Percentiles rank a stretch among this genome's conserved stretches.
Evolutionary conservation across 73 alveolate species (phyloP).

Genomic region (Symbiodinium natans): DNA sequence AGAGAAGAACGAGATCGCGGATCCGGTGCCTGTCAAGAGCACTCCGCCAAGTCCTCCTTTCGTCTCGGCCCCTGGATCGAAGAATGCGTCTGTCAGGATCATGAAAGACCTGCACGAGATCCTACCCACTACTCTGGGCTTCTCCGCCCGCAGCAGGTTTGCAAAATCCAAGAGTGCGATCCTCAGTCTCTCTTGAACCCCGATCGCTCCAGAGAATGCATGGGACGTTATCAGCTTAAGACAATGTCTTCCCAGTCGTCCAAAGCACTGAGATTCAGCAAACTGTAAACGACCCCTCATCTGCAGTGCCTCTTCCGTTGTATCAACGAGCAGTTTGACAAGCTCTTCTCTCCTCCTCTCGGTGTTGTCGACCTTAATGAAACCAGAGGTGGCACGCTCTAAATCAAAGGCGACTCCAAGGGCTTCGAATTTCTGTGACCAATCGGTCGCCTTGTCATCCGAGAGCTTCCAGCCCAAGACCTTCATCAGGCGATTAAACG

Average conservation of each 20-base stretch:
- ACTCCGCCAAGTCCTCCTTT: background rate
- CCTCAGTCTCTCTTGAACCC: background rate
- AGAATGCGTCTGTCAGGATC: background rate
- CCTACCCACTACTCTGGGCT: background rate
- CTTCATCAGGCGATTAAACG: background rate
- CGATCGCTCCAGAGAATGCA: background rate
- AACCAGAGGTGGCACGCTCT: background rate
- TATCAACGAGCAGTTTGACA: background rate
- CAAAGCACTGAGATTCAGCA: slow-evolving; percentile 12
- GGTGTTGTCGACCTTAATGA: background rate
- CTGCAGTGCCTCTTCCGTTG: background rate
- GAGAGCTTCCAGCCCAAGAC: background rate
- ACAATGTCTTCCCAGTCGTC: background rate
- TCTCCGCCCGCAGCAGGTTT: background rate
- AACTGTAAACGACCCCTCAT: background rate
- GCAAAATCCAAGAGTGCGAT: background rate
- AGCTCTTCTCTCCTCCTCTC: background rate
- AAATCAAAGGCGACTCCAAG: background rate
- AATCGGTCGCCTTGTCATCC: background rate
- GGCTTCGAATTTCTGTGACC: background rate
- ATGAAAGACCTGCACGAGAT: background rate
- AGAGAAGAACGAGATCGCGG: too few relatives aligned
- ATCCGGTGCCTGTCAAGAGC: too few relatives aligned
- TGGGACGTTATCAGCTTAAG: background rate
- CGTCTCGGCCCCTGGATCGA: background rate